Evolutionary conservation across 2,329 filamentous ascomycete species (phyloP).

Genomic region (Xylaria sp.): DNA sequence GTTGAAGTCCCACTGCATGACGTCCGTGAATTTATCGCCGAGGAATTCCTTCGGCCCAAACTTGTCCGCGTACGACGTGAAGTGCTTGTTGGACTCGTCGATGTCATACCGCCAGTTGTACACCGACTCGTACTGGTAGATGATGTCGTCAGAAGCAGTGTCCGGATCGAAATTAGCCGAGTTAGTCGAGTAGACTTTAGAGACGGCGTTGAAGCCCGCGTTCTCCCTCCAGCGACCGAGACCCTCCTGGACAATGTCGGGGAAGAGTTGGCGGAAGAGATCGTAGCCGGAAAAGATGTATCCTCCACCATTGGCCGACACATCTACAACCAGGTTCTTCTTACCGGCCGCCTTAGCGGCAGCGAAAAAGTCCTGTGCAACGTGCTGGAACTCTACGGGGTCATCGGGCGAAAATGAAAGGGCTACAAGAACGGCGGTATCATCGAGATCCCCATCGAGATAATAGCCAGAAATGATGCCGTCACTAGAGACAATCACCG

Average conservation of each 20-base stretch:
- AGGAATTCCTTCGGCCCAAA: constrained; percentile 56
- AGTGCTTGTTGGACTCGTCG: constrained; percentile 60
- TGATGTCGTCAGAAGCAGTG: constrained; percentile 45
- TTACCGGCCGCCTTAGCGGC: constrained; percentile 59
- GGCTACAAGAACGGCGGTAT: constrained; percentile 49
- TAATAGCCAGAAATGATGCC: constrained; percentile 50
- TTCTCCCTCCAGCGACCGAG: constrained; percentile 55
- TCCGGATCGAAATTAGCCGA: constrained; percentile 47
- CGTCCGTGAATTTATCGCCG: constrained; percentile 64
- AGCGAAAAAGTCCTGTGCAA: constrained; percentile 50
- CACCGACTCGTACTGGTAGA: constrained; percentile 60
- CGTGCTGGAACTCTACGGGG: constrained; percentile 49
- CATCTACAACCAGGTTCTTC: constrained; percentile 66
- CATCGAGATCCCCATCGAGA: constrained; percentile 48
- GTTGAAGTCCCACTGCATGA: constrained; percentile 64
- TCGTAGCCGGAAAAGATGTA: constrained; percentile 66
- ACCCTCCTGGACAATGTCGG: constrained; percentile 56
- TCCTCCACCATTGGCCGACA: constrained; percentile 66
- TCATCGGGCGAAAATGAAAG: constrained; percentile 47
- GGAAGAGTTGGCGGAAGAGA: constrained; percentile 66
- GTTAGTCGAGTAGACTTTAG: constrained; percentile 46
- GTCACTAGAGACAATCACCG: constrained; percentile 48
- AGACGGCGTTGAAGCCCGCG: constrained; percentile 53
- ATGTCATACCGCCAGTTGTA: constrained; percentile 65
- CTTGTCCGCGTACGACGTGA: constrained; percentile 60